These are phyloP conservation scores for Trametes hirsuta DNA, from an alignment of 1,284 basidiomycete species.

Conservation along the genomic window DNA sequence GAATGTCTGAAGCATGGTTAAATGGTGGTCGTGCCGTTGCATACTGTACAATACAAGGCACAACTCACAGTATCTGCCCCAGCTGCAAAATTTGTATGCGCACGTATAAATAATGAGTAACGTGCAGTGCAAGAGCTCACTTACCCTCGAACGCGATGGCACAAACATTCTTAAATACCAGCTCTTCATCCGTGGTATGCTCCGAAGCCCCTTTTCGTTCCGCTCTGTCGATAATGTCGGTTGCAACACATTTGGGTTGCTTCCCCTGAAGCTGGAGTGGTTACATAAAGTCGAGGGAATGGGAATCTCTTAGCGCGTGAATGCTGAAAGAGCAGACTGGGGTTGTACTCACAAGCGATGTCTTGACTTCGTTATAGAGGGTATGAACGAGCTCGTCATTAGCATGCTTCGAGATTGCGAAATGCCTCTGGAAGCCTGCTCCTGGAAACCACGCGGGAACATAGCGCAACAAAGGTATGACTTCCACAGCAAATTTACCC, in stretches of 20 bases:
- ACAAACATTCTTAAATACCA: not conserved
- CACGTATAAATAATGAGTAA: too few relatives aligned
- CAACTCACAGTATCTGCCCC: slow-evolving; percentile 13
- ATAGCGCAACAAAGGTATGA: slow-evolving; percentile 19
- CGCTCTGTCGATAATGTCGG: not conserved
- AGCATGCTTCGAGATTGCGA: not conserved
- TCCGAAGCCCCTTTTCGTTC: not conserved
- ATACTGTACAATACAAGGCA: not conserved
- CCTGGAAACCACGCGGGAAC: slow-evolving; percentile 31
- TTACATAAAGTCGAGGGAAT: too few relatives aligned
- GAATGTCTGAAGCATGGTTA: slow-evolving; percentile 6
- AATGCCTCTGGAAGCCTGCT: not conserved
- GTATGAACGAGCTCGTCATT: too few relatives aligned
- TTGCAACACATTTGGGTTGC: not conserved
- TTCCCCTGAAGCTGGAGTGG: too few relatives aligned
- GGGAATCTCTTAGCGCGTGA: too few relatives aligned
- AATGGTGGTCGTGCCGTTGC: too few relatives aligned
- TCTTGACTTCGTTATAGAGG: too few relatives aligned
- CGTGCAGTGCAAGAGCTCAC: not conserved
- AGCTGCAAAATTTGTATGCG: not conserved
- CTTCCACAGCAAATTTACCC: slow-evolving; percentile 13
- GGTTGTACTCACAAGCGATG: not conserved
- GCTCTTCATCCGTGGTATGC: not conserved
- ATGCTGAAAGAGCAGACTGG: too few relatives aligned
- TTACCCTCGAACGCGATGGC: slow-evolving; percentile 4